Base-by-base conservation (phyloP, 768 basidiomycete genomes). In the Termitomyces titanicus region DNA sequence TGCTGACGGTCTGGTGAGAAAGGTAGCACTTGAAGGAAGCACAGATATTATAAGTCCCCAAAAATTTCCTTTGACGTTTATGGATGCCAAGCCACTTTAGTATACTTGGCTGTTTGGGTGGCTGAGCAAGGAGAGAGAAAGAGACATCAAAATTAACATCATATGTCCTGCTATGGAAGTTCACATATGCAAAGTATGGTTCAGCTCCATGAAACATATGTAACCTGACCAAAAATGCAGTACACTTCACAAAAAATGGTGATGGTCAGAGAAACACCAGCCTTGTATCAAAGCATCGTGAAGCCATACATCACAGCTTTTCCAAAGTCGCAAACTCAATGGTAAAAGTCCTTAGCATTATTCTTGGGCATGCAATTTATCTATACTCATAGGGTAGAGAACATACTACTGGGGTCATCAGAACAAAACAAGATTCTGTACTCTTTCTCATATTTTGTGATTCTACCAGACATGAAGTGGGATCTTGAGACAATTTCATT, bases 401-500 rank as follows among this genome's bases (percentile, higher is more conserved):
- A 94, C 59, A 89, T 98, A 50, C 76, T 98, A 5, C 77, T 76
- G 0, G 92, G 94, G 8, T 70, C 73, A 31, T 86, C 89, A 5
- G 94, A 98, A 68, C 78, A 80, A 18, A 80, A 86, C 15, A 84
- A 86, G 43, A 69, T 98, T 22, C 71, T 97, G 18, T 86, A 78
- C 64, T 79, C 85, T 1, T 79, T 76, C 12, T 68, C 80, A 0
- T 75, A 79, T 5, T 97, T 89, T 64, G 61, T 96, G 37, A 85
- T 99, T 53, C 71, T 97, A 0, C 96, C 96, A 0, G 96, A 99
- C 71, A 89, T 97, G 84, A 98, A 98, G 74, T 98, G 96, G 96
- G 94, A 98, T 66, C 78, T 85, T 25, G 80, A 74, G 22, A 89
- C 84, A 0, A 60, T 89, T n/a, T 71, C 82, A 0, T 81, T 91